These are phyloP conservation scores for Fusarium mexicanum DNA, from an alignment of 2,329 filamentous ascomycete species.

Conservation along the genomic window DNA sequence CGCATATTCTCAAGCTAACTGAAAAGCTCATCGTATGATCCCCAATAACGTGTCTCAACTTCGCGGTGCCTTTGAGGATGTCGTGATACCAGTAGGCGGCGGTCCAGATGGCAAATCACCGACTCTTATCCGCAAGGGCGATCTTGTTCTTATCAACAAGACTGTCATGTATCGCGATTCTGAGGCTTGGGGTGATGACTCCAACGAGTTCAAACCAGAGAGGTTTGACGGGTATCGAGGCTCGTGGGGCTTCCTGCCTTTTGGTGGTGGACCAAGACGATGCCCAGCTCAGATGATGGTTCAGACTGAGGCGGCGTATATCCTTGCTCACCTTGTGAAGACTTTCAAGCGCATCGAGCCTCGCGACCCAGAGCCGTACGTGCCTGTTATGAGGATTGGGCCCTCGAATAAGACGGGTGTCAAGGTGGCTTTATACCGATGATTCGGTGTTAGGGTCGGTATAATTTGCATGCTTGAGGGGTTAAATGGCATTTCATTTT, in stretches of 20 bases:
- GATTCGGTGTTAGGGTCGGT: fast-evolving
- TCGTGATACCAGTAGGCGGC: background rate
- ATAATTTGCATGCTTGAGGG: fast-evolving
- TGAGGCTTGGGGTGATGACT: background rate
- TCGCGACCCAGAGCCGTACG: background rate
- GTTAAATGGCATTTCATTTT: fast-evolving
- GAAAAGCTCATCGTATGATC: background rate
- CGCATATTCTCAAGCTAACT: background rate
- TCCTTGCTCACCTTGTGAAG: background rate
- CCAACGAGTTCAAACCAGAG: background rate
- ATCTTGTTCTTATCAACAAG: background rate
- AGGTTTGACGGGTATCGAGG: background rate
- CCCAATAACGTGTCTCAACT: background rate
- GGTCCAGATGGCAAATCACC: background rate
- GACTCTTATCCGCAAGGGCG: background rate
- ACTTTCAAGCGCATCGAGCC: background rate
- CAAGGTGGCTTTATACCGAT: background rate
- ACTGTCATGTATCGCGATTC: background rate
- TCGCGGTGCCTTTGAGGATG: background rate
- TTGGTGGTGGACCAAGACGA: background rate
- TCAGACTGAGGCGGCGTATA: background rate
- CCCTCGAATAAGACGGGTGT: background rate
- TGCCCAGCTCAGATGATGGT: constrained; percentile 3
- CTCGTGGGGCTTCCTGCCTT: background rate
- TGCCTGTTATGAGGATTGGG: background rate